phyloP scores from a whole-genome alignment of 176 grass and related monocot species.

The Oryza officinalis region DNA sequence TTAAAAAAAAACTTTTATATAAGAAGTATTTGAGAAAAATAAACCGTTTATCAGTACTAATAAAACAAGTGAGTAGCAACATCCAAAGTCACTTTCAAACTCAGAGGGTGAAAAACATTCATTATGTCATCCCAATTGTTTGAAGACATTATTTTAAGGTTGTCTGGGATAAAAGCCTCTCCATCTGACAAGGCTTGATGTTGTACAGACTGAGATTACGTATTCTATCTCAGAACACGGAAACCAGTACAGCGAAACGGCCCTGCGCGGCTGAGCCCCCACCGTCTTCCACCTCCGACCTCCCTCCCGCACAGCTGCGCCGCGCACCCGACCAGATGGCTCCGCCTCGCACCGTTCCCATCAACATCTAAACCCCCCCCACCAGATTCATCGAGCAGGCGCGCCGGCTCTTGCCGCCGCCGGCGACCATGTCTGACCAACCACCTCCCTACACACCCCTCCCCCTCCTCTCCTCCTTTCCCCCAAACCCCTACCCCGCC shows the following conservation, averaged over 20 bases:
- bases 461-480: conserved; percentile 40
- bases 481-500: conserved; percentile 40
- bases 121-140: too few relatives aligned
- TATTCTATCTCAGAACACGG: conserved; percentile 1
- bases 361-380: conserved; percentile 27
- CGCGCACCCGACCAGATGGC: not conserved
- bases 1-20: too few relatives aligned
- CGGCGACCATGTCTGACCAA: conserved; percentile 62
- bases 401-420: not conserved
- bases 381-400: conserved; percentile 23
- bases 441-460: conserved; percentile 31
- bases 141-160: too few relatives aligned
- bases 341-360: not conserved
- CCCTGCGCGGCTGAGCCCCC: too few relatives aligned
- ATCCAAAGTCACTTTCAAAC: too few relatives aligned
- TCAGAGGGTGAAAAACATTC: too few relatives aligned
- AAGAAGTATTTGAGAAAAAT: too few relatives aligned
- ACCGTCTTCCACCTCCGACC: not conserved
- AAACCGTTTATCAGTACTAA: too few relatives aligned
- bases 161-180: too few relatives aligned
- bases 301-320: not conserved
- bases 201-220: not conserved
- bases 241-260: not conserved
- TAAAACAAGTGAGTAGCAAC: too few relatives aligned
- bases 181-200: too few relatives aligned